phyloP scores from a whole-genome alignment of 306 rosid genomes.

The Canavalia gladiata region DNA sequence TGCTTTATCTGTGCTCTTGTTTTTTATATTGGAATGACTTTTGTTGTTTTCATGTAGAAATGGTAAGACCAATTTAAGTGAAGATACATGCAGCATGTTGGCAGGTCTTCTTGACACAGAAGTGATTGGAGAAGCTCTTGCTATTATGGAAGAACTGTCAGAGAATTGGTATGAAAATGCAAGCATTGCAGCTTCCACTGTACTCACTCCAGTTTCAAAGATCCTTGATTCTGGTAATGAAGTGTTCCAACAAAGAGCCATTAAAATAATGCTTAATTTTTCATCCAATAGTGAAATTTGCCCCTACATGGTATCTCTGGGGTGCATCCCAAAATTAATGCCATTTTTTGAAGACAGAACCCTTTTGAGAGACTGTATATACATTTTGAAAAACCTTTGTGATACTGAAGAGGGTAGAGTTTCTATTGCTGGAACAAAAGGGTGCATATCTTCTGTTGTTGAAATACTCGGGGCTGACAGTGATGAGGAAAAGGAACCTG shows the following conservation, averaged over 20 bases:
- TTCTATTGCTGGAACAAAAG: slow-evolving; percentile 64
- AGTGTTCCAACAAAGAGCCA: slow-evolving; percentile 59
- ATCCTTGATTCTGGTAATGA: slow-evolving; percentile 65
- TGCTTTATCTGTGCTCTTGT: slow-evolving; percentile 13
- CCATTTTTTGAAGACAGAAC: slow-evolving; percentile 55
- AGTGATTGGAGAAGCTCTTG: slow-evolving; percentile 72
- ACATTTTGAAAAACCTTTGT: slow-evolving; percentile 66
- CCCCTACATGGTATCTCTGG: slow-evolving; percentile 59
- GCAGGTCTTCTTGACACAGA: slow-evolving; percentile 69
- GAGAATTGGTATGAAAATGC: slow-evolving; percentile 49
- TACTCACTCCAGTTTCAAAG: slow-evolving; percentile 56
- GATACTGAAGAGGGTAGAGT: slow-evolving; percentile 62
- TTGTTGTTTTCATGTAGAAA: slow-evolving; percentile 61
- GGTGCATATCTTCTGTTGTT: slow-evolving; percentile 74
- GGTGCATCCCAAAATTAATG: slow-evolving; percentile 74
- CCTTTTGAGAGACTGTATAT: slow-evolving; percentile 57
- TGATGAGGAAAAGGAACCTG: slow-evolving; percentile 70
- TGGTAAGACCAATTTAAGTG: slow-evolving; percentile 51
- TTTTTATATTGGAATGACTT: slow-evolving; percentile 31
- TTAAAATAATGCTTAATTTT: slow-evolving; percentile 64
- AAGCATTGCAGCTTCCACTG: slow-evolving; percentile 58
- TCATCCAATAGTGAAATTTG: slow-evolving; percentile 60
- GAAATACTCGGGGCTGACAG: slow-evolving; percentile 61
- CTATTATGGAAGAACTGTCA: slow-evolving; percentile 69
- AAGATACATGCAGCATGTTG: slow-evolving; percentile 64